A percentile compares a stretch with the other conserved stretches of the same genome.
phyloP scores from a whole-genome alignment of 2,329 filamentous ascomycete species.

The Aspergillus arachidicola region DNA sequence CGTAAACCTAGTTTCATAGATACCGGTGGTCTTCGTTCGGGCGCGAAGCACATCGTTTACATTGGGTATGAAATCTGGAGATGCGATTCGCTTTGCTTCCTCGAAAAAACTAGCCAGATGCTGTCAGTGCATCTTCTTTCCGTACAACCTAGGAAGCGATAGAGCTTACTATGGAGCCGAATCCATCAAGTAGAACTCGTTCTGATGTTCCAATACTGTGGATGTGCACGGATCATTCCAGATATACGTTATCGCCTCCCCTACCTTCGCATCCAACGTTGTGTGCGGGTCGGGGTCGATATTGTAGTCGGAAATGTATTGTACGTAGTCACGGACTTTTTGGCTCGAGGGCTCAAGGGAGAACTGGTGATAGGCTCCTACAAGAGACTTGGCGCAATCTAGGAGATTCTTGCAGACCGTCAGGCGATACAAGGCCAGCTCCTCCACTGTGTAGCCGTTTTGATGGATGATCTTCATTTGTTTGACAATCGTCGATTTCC shows the following conservation, averaged over 20 bases:
- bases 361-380: constrained; percentile 89
- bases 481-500: constrained; percentile 98
- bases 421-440: constrained; percentile 88
- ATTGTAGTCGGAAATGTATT: constrained; percentile 83
- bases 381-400: constrained; percentile 92
- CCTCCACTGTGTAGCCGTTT: constrained; percentile 93
- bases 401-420: constrained; percentile 98
- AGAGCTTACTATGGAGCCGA: constrained; percentile 88
- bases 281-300: constrained; percentile 89
- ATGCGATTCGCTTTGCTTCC: constrained; percentile 81
- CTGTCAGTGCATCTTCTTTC: constrained; percentile 25
- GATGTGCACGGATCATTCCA: constrained; percentile 88
- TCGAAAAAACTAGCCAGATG: constrained; percentile 79
- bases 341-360: constrained; percentile 75
- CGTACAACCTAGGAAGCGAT: constrained; percentile 1
- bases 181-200: constrained; percentile 99
- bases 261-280: constrained; percentile 77
- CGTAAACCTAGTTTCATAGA: constrained; percentile 97
- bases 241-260: constrained; percentile 78
- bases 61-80: constrained; percentile 82
- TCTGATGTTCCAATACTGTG: constrained; percentile 86
- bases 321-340: constrained; percentile 71
- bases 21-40: constrained; percentile 96
- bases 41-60: constrained; percentile 95
- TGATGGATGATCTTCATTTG: constrained; percentile 99